Conservation (phyloP, 2,329 filamentous ascomycete species). For the Trichoderma sp. region DNA sequence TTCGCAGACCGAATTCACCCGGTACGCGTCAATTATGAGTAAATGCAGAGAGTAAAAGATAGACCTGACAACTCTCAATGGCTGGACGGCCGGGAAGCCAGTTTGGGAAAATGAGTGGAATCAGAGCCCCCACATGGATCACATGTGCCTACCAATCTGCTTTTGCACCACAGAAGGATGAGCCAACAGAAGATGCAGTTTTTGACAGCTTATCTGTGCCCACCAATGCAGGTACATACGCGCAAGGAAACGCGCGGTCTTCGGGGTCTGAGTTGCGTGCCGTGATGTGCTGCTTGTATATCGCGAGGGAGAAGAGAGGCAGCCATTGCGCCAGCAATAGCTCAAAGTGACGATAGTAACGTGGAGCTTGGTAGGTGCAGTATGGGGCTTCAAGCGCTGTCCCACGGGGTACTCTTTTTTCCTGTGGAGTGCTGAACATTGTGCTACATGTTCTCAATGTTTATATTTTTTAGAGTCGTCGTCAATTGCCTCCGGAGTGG, state of each 20-base stretch:
- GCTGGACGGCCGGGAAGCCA: neutral
- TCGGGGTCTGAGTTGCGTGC: neutral
- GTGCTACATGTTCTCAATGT: too few species aligned
- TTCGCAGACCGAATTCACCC: conserved; percentile 3
- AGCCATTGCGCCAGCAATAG: neutral
- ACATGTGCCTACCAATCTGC: neutral
- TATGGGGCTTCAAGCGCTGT: neutral
- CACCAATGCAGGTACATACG: neutral
- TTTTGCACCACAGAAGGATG: neutral
- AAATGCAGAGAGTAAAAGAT: conserved; percentile 13
- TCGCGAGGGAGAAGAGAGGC: neutral
- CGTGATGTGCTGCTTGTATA: too few species aligned
- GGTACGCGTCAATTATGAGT: neutral
- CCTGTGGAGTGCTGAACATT: too few species aligned
- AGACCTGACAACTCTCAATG: conserved; percentile 1
- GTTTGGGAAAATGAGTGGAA: neutral
- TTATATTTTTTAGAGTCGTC: too few species aligned
- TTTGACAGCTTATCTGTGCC: neutral
- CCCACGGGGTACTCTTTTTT: neutral
- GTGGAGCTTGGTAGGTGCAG: too few species aligned
- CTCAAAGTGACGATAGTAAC: too few species aligned
- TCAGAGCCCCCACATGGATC: conserved; percentile 4
- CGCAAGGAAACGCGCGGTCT: neutral
- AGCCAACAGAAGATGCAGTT: neutral
- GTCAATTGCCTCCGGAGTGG: neutral